These are phyloP conservation scores for Chytriomyces sp. DNA, from an alignment of 192 early-diverging fungal genomes.

Conservation along the genomic window DNA sequence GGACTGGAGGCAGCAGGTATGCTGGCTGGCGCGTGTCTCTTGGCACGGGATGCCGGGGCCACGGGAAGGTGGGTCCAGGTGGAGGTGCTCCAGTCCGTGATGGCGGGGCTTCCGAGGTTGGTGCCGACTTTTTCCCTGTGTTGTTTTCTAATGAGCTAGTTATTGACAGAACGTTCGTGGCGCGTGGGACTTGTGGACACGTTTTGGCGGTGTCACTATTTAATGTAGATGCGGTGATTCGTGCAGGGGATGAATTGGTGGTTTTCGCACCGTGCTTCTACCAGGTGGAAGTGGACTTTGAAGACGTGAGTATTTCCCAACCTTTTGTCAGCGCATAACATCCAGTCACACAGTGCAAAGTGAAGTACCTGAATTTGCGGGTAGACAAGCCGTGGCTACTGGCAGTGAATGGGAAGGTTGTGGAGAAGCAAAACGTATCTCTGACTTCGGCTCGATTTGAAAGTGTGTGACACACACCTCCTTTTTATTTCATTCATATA, in stretches of 20 bases:
- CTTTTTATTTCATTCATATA: too few species aligned
- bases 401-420: conserved; percentile 9
- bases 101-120: conserved; percentile 3
- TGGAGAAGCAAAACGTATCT: neutral
- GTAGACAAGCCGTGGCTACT: conserved; percentile 1
- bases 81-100: neutral
- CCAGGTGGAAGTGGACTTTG: conserved; percentile 6
- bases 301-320: neutral
- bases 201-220: conserved; percentile 7
- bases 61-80: neutral
- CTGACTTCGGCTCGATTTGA: neutral
- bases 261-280: neutral
- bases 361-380: conserved; percentile 8
- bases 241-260: conserved; percentile 5
- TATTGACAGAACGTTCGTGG: neutral
- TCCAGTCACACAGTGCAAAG: neutral
- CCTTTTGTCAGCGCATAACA: neutral
- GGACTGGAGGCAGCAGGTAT: neutral
- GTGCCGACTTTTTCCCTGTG: neutral
- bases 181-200: neutral
- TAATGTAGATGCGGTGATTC: neutral
- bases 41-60: neutral
- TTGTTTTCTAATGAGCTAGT: too few species aligned
- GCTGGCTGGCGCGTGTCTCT: neutral
- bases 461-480: neutral